Evolutionary conservation across 805 yeast genomes (phyloP).

Genomic region (Kurtzmaniella cleridarum): DNA sequence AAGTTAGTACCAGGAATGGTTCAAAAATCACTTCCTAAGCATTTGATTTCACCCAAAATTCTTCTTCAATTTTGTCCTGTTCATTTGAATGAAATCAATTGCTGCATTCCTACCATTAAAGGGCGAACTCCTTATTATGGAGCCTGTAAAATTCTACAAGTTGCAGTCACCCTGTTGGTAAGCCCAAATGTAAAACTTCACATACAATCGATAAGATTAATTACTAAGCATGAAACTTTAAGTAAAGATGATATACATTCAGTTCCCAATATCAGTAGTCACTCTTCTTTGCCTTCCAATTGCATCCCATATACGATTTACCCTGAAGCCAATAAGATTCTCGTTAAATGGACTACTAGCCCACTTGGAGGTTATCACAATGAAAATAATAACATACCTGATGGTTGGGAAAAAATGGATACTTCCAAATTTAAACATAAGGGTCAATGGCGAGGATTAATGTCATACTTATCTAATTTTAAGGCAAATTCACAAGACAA

Average conservation of each 20-base stretch:
- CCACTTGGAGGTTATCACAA: too few species aligned
- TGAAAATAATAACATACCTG: constrained; percentile 7
- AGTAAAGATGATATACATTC: too few species aligned
- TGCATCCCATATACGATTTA: constrained; percentile 20
- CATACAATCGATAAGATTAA: constrained; percentile 35
- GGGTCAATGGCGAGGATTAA: not conserved
- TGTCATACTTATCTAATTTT: constrained; percentile 1
- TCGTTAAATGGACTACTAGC: constrained; percentile 49
- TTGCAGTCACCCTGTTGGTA: constrained; percentile 51
- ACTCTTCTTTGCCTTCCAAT: constrained; percentile 11
- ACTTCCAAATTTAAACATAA: constrained; percentile 2
- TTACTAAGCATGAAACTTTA: not conserved
- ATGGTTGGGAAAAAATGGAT: constrained; percentile 6
- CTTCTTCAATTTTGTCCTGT: constrained; percentile 53
- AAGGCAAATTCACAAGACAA: constrained; percentile 9
- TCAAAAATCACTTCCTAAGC: constrained; percentile 38
- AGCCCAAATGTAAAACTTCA: constrained; percentile 50
- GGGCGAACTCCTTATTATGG: constrained; percentile 55
- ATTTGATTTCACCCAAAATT: constrained; percentile 41
- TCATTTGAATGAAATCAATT: constrained; percentile 36
- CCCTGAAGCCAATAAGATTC: constrained; percentile 42
- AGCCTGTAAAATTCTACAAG: constrained; percentile 50
- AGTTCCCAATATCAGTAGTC: not conserved
- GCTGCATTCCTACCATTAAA: constrained; percentile 49
- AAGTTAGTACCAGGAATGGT: constrained; percentile 47